These are phyloP conservation scores for Fraxinus excelsior DNA, from an alignment of 257 asterid genomes.

Conservation along the genomic window DNA sequence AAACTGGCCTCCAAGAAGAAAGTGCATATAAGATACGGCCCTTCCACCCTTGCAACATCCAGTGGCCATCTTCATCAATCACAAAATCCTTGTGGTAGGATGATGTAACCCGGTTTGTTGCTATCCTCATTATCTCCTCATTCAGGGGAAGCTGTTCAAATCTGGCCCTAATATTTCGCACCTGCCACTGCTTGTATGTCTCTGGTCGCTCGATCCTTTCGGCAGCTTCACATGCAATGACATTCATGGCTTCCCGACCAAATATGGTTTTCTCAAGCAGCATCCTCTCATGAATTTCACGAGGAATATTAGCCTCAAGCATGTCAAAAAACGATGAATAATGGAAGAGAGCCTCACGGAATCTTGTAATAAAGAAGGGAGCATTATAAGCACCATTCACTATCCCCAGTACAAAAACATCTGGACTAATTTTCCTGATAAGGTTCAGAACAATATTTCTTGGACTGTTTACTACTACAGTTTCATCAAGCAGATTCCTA, in stretches of 20 bases:
- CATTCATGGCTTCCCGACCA: slow-evolving; percentile 57
- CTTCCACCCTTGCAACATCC: slow-evolving; percentile 70
- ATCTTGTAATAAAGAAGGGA: slow-evolving; percentile 55
- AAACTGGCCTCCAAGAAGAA: slow-evolving; percentile 50
- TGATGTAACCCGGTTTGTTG: slow-evolving; percentile 29
- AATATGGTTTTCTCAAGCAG: slow-evolving; percentile 42
- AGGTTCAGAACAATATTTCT: slow-evolving; percentile 44
- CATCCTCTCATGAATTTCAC: slow-evolving; percentile 49
- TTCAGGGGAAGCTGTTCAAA: slow-evolving; percentile 49
- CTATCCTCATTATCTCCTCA: slow-evolving; percentile 39
- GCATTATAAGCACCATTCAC: slow-evolving; percentile 52
- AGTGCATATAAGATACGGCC: slow-evolving; percentile 50
- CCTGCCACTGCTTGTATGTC: slow-evolving; percentile 69
- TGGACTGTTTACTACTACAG: slow-evolving; percentile 48
- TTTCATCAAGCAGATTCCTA: slow-evolving; percentile 48
- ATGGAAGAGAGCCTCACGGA: slow-evolving; percentile 58
- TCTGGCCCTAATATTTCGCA: slow-evolving; percentile 53
- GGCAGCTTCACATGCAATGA: slow-evolving; percentile 56
- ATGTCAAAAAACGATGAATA: slow-evolving; percentile 54
- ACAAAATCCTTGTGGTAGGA: slow-evolving; percentile 49
- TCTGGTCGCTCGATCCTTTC: slow-evolving; percentile 59
- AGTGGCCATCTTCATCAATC: slow-evolving; percentile 52
- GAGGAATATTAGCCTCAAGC: slow-evolving; percentile 52
- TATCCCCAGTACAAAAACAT: slow-evolving; percentile 40
- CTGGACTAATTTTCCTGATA: slow-evolving; percentile 41